Evolutionary conservation across 768 basidiomycete species (phyloP), one percentile per base, ranked within the genome.

Genomic region (Phaffia tasmanica): DNA sequence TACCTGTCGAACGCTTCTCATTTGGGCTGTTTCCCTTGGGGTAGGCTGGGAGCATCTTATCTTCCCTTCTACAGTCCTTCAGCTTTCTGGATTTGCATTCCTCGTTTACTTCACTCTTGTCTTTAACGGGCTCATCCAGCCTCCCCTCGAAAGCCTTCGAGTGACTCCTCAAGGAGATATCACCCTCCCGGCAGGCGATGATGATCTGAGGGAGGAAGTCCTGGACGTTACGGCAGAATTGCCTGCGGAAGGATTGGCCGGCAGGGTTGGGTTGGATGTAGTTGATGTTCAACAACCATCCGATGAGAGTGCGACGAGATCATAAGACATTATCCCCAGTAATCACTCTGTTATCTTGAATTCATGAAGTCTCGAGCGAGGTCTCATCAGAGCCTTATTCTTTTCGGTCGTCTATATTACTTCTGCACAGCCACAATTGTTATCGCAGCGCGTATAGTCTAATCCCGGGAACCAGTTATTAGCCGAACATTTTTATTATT

Each of bases 1-100:
- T 76, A 93, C 92, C 7, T 95, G 91, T 78, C 82, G 95, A 72
- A 98, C 95, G 0, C 81, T 98, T 62, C 83, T 83, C n/a, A 98
- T 99, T 74, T 99, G 95, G 95, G 64, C 73, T 11, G 72, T 73
- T 25, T 71, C 70, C 3, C 72, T 74, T 25, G 55, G 50, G 30
- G 66, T 75, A 53, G 91, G 93, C 4, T 97, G 93, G 93, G 93
- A 97, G 77, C 81, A 79, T 67, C 79, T 97, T 46, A 71, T 88
- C 27, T 88, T 83, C 78, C 91, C 91, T 7, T 83, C 86, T 69
- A 88, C 88, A 1, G 73, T 91, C 62, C 75, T 93, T 16, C 91
- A 94, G 76, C 83, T 94, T 63, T 72, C 81, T 23, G 90, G 91
- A 3, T 99, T 99, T 76, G 83, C 81, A 8, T 77, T 97, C 55